These are phyloP conservation scores for Neurospora tetrasperma DNA, from an alignment of 495 filamentous ascomycete species.

Conservation along the genomic window DNA sequence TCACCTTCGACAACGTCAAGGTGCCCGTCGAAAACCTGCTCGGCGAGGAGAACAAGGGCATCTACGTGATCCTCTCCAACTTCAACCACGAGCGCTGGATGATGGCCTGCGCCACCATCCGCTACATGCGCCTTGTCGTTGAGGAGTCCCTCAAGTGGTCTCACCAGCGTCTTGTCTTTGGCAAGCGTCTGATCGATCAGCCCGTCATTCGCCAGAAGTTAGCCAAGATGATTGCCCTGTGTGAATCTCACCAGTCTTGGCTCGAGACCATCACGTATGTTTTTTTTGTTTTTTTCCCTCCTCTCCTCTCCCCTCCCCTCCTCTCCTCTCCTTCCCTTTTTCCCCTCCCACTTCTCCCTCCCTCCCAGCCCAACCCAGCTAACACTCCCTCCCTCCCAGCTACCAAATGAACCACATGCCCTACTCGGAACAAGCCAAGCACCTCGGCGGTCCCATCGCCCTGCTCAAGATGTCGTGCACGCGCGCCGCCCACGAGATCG, in stretches of 20 bases:
- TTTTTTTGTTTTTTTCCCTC: too few relatives aligned
- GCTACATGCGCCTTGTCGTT: conserved; percentile 55
- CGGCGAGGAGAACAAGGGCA: conserved; percentile 78
- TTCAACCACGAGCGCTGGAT: conserved; percentile 76
- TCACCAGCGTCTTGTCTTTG: conserved; percentile 81
- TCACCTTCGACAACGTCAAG: conserved; percentile 81
- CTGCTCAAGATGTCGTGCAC: conserved; percentile 74
- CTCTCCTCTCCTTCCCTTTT: too few relatives aligned
- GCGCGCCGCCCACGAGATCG: conserved; percentile 67
- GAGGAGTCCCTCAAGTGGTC: conserved; percentile 87
- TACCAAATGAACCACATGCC: conserved; percentile 85
- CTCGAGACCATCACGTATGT: conserved; percentile 56
- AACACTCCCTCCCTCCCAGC: conserved; percentile 12
- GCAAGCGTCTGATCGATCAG: conserved; percentile 70
- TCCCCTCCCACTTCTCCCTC: neutral
- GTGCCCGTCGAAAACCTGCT: conserved; percentile 72
- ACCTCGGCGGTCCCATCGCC: conserved; percentile 72
- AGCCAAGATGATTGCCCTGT: conserved; percentile 77
- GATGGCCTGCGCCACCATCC: conserved; percentile 55
- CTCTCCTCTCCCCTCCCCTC: neutral
- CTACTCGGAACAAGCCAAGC: conserved; percentile 65
- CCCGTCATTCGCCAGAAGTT: conserved; percentile 83
- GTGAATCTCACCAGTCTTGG: conserved; percentile 77
- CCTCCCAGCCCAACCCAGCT: neutral
- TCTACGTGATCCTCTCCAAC: conserved; percentile 79